Conservation (phyloP, 257 asterid genomes). For the Scutellaria barbata region DNA sequence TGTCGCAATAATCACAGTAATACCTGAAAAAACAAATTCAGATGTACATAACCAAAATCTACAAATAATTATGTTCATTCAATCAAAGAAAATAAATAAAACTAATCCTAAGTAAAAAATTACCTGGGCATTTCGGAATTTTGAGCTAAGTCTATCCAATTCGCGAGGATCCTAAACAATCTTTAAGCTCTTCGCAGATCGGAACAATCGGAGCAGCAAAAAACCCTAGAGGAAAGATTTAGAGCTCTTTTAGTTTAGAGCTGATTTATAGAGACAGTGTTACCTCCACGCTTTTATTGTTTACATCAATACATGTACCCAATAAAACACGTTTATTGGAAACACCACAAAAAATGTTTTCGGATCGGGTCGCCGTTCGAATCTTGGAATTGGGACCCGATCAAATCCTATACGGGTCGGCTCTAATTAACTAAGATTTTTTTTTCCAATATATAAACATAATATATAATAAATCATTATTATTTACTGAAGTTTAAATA, state of each 20-base stretch:
- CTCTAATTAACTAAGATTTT: too few relatives aligned
- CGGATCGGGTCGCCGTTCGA: not conserved
- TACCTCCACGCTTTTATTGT: slow-evolving; percentile 19
- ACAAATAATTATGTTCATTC: slow-evolving; percentile 11
- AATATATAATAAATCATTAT: too few relatives aligned
- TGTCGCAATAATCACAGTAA: slow-evolving; percentile 92
- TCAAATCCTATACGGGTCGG: too few relatives aligned
- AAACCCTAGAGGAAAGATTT: slow-evolving; percentile 37
- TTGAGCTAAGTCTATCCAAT: slow-evolving; percentile 33
- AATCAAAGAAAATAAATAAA: not conserved
- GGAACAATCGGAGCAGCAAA: slow-evolving; percentile 25
- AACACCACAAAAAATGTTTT: not conserved
- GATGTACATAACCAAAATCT: not conserved
- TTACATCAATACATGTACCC: not conserved
- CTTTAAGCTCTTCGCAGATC: slow-evolving; percentile 31
- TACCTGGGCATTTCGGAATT: slow-evolving; percentile 55
- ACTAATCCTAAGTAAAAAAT: not conserved
- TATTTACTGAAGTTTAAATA: too few relatives aligned
- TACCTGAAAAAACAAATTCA: slow-evolving; percentile 56
- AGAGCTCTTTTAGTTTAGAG: slow-evolving; percentile 4
- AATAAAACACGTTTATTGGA: not conserved
- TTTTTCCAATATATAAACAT: too few relatives aligned
- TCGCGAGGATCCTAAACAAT: slow-evolving; percentile 22
- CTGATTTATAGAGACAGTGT: not conserved
- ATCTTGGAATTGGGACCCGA: too few relatives aligned